phyloP scores from a whole-genome alignment of 345 rosid species.

The Gossypium australe region DNA sequence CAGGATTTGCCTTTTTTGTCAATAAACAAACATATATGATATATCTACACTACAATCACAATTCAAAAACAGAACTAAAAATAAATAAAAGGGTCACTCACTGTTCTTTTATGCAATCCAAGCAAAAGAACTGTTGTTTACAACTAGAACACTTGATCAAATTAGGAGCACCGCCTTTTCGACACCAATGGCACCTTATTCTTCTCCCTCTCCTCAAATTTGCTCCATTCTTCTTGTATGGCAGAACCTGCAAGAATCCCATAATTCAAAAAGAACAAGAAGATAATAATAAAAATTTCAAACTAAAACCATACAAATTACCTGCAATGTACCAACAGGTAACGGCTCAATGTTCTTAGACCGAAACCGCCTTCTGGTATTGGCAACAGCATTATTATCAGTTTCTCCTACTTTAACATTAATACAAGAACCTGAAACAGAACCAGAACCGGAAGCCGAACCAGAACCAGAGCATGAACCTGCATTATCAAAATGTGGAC shows the following conservation, averaged over 20 bases:
- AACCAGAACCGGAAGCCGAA: slow-evolving; percentile 9
- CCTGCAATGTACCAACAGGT: slow-evolving; percentile 68
- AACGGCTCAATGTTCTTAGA: slow-evolving; percentile 82
- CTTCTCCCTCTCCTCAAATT: slow-evolving; percentile 52
- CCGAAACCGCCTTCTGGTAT: slow-evolving; percentile 55
- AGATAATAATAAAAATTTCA: background rate
- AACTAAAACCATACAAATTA: slow-evolving; percentile 11
- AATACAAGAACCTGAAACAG: slow-evolving; percentile 29
- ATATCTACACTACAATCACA: background rate
- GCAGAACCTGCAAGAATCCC: slow-evolving; percentile 39
- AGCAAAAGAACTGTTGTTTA: slow-evolving; percentile 59
- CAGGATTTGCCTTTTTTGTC: background rate
- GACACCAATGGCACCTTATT: slow-evolving; percentile 89
- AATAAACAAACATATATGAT: background rate
- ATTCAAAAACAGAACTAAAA: background rate
- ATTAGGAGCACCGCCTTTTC: slow-evolving; percentile 40
- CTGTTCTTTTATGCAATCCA: slow-evolving; percentile 68
- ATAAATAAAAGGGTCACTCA: slow-evolving; percentile 23
- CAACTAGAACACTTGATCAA: slow-evolving; percentile 73
- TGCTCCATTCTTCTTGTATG: slow-evolving; percentile 46
- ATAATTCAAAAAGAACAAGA: slow-evolving; percentile 1
- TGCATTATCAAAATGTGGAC: slow-evolving; percentile 37
- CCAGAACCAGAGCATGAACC: slow-evolving; percentile 29
- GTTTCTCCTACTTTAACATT: slow-evolving; percentile 55
- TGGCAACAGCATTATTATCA: slow-evolving; percentile 30